Evolutionary conservation across 108 stramenopile genomes (phyloP).

Genomic region (Nitzschia sp.): DNA sequence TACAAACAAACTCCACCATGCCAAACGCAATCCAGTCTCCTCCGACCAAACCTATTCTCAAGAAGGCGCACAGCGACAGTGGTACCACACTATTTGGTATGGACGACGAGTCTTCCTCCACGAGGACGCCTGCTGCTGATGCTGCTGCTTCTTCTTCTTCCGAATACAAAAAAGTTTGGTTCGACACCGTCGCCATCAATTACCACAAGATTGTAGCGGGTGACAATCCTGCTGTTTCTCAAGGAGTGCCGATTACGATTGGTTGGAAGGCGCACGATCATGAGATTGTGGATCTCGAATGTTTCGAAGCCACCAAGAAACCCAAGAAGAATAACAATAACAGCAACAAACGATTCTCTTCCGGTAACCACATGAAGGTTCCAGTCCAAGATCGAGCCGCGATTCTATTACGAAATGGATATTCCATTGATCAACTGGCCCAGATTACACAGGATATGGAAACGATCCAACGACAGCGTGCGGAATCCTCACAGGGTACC

Average conservation of each 20-base stretch:
- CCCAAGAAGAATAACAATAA: neutral
- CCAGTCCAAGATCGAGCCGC: slow-evolving; percentile 19
- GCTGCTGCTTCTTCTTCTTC: neutral
- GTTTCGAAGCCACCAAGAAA: slow-evolving; percentile 8
- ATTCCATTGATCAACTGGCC: slow-evolving; percentile 15
- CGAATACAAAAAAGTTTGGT: slow-evolving; percentile 14
- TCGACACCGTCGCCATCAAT: slow-evolving; percentile 12
- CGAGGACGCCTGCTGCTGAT: no score
- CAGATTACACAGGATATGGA: slow-evolving; percentile 1
- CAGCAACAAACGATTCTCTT: neutral
- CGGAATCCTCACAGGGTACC: neutral
- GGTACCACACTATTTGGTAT: no score
- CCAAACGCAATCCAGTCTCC: no score
- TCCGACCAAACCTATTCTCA: no score
- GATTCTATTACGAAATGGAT: slow-evolving; percentile 17
- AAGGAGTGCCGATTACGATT: slow-evolving; percentile 24
- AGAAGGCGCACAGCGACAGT: no score
- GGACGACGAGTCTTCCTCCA: no score
- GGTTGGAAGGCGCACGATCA: slow-evolving; percentile 17
- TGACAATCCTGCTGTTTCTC: slow-evolving; percentile 18
- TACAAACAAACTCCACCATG: no score
- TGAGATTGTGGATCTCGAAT: slow-evolving; percentile 18
- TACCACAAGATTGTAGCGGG: slow-evolving; percentile 28
- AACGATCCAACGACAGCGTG: slow-evolving; percentile 9
- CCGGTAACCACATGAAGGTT: slow-evolving; percentile 3